Conservation (phyloP, 1,284 basidiomycete species). For the Sporisorium scitamineum region DNA sequence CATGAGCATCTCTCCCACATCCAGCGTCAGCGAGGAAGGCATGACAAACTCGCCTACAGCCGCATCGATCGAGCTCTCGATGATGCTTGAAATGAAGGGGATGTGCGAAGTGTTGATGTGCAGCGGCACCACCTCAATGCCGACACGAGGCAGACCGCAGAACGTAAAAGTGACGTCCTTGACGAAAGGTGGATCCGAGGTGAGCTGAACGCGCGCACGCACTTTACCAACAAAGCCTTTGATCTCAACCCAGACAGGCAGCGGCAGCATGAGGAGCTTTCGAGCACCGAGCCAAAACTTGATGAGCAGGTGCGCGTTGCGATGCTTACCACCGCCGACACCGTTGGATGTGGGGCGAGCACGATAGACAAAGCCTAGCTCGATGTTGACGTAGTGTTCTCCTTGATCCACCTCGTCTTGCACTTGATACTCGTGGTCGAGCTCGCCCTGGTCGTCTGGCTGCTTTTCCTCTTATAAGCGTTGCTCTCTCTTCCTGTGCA, state of each 20-base stretch:
- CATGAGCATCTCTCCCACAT: constrained; percentile 57
- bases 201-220: constrained; percentile 44
- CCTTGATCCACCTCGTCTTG: constrained; percentile 22
- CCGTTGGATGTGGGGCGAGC: constrained; percentile 33
- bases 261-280: constrained; percentile 40
- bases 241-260: constrained; percentile 61
- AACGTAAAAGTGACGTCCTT: constrained; percentile 56
- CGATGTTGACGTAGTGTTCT: constrained; percentile 51
- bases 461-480: not conserved
- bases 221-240: constrained; percentile 51
- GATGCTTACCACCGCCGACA: constrained; percentile 37
- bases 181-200: constrained; percentile 55
- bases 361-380: constrained; percentile 49
- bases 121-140: constrained; percentile 53
- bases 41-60: constrained; percentile 54
- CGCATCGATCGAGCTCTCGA: constrained; percentile 58
- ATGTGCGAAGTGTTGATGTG: constrained; percentile 50
- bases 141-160: constrained; percentile 48
- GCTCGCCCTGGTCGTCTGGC: not conserved
- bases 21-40: constrained; percentile 50
- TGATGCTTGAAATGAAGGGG: constrained; percentile 51
- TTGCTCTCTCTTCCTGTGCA: constrained; percentile 6
- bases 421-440: not conserved
- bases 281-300: constrained; percentile 51
- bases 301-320: constrained; percentile 53